phyloP scores from a whole-genome alignment of 345 rosid species.

The Dipteronia sinensis region DNA sequence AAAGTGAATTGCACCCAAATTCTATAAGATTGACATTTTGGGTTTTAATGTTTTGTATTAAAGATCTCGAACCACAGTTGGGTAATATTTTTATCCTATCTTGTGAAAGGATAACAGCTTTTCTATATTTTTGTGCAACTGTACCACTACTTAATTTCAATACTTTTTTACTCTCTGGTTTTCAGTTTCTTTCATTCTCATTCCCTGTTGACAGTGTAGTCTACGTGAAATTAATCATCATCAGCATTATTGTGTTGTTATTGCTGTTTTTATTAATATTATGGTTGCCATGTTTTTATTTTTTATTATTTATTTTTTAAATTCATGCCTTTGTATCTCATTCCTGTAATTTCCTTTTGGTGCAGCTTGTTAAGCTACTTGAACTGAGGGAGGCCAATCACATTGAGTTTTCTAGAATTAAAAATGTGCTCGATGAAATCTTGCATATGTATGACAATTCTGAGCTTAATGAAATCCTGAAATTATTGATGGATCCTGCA shows the following conservation, averaged over 20 bases:
- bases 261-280: background rate
- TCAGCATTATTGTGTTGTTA: background rate
- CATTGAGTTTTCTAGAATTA: slow-evolving; percentile 88
- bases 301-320: background rate
- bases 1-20: background rate
- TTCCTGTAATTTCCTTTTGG: slow-evolving; percentile 18
- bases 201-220: background rate
- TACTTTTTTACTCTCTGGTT: no score
- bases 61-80: no score
- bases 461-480: slow-evolving; percentile 70
- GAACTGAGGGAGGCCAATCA: slow-evolving; percentile 93
- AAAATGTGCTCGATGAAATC: slow-evolving; percentile 79
- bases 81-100: no score
- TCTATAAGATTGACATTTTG: no score
- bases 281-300: background rate
- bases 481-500: slow-evolving; percentile 84
- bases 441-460: slow-evolving; percentile 62
- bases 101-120: no score
- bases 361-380: slow-evolving; percentile 97
- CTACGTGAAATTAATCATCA: background rate
- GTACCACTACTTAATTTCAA: no score
- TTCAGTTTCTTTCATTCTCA: background rate
- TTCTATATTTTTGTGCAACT: no score
- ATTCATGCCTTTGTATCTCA: slow-evolving; percentile 23
- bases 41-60: no score